Evolutionary conservation across 495 filamentous ascomycete genomes (phyloP).

Genomic region (Poronia punctata): DNA sequence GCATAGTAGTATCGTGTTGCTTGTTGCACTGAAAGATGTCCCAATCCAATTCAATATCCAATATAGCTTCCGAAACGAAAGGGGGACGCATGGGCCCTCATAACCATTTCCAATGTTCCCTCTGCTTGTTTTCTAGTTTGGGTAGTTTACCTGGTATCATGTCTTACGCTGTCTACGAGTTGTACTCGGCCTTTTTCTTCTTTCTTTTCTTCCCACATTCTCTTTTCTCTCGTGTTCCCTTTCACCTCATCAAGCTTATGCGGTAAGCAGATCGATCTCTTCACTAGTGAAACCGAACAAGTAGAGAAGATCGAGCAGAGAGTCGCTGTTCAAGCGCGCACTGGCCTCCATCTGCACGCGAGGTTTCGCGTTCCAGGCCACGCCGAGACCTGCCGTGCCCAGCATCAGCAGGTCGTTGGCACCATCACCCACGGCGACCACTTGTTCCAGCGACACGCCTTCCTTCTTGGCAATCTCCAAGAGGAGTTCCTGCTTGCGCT

Average conservation of each 20-base stretch:
- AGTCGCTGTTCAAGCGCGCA: conserved; percentile 72
- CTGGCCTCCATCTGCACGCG: conserved; percentile 82
- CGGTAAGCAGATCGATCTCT: conserved; percentile 50
- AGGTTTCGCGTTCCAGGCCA: conserved; percentile 92
- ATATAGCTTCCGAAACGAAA: no score
- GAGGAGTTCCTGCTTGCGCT: conserved; percentile 70
- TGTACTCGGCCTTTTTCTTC: no score
- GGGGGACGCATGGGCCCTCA: no score
- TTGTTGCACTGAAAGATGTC: no score
- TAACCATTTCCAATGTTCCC: no score
- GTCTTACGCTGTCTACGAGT: neutral
- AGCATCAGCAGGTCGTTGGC: conserved; percentile 96
- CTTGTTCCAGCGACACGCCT: conserved; percentile 63
- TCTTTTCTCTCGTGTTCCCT: no score
- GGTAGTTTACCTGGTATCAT: conserved; percentile 6
- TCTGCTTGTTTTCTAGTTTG: neutral
- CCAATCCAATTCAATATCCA: no score
- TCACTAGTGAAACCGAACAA: conserved; percentile 68
- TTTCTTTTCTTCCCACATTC: no score
- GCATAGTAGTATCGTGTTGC: no score
- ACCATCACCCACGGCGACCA: conserved; percentile 84
- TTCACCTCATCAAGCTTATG: no score
- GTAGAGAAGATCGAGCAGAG: conserved; percentile 73
- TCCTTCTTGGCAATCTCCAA: conserved; percentile 69
- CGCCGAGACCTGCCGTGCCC: conserved; percentile 74